These are phyloP conservation scores for Pleurotus pulmonarius DNA, from an alignment of 768 basidiomycete genomes.

Conservation along the genomic window DNA sequence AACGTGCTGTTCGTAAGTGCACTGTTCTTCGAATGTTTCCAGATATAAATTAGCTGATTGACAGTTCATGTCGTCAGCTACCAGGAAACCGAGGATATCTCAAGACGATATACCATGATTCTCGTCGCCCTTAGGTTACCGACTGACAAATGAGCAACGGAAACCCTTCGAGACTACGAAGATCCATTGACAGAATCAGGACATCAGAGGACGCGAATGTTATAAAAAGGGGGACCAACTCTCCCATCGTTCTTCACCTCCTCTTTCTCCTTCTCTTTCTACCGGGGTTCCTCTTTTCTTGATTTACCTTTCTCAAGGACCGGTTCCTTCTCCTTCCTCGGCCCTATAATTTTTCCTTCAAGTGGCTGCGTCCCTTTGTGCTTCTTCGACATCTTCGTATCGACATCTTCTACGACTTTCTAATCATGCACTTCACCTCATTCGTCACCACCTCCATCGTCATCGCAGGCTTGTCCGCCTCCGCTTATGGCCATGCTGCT, in stretches of 20 bases:
- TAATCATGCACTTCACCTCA: conserved; percentile 22
- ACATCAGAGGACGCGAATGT: background rate
- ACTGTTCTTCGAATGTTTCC: background rate
- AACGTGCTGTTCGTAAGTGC: too few relatives aligned
- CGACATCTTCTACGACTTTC: background rate
- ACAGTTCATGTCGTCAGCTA: background rate
- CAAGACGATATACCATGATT: background rate
- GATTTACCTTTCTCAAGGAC: background rate
- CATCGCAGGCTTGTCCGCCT: conserved; percentile 27
- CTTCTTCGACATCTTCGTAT: conserved; percentile 3
- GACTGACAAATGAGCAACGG: background rate
- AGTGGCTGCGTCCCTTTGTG: background rate
- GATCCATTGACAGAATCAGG: background rate
- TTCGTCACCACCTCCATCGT: conserved; percentile 24
- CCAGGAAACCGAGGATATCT: background rate
- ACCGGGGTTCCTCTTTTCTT: background rate
- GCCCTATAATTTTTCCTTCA: background rate
- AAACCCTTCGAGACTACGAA: background rate
- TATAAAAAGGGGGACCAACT: background rate
- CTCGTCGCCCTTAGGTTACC: conserved; percentile 1
- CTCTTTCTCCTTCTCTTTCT: background rate
- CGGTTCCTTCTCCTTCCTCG: conserved; percentile 6
- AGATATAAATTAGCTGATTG: background rate
- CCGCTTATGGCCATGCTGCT: conserved; percentile 34
- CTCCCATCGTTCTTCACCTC: conserved; percentile 4